A percentile compares a stretch with the other conserved stretches of the same genome.
These are phyloP conservation scores for Penicillium sp. DNA, from an alignment of 2,329 filamentous ascomycete species.

Conservation along the genomic window DNA sequence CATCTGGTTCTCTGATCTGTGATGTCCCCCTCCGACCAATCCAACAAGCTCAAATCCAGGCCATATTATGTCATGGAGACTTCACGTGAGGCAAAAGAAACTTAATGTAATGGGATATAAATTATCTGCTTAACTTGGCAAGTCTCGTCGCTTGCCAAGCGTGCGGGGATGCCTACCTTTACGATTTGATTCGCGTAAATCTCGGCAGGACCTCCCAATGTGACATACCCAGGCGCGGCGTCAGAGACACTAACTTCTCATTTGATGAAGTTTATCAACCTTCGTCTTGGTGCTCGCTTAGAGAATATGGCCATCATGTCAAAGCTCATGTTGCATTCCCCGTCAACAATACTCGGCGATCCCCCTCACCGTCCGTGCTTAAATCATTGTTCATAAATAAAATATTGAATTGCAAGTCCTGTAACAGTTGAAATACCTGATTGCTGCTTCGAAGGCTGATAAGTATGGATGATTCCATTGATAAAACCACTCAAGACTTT, in stretches of 20 bases:
- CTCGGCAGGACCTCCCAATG: constrained; percentile 1
- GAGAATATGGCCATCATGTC: background rate
- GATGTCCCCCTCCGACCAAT: too few species aligned
- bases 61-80: too few species aligned
- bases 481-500: background rate
- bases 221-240: background rate
- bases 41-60: too few species aligned
- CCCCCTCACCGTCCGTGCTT: background rate
- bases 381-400: background rate
- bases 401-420: background rate
- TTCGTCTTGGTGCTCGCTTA: constrained; percentile 6
- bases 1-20: background rate
- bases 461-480: background rate
- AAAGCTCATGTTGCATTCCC: constrained; percentile 7
- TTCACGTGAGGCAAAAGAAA: background rate
- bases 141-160: background rate
- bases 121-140: background rate
- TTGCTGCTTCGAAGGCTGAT: background rate
- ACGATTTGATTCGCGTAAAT: constrained; percentile 3
- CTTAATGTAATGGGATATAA: background rate
- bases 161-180: constrained; percentile 1
- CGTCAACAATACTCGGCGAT: background rate
- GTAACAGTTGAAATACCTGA: background rate
- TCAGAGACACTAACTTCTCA: background rate
- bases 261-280: constrained; percentile 2